phyloP scores from a whole-genome alignment of 1,284 basidiomycete species.

The Cerioporus squamosus region DNA sequence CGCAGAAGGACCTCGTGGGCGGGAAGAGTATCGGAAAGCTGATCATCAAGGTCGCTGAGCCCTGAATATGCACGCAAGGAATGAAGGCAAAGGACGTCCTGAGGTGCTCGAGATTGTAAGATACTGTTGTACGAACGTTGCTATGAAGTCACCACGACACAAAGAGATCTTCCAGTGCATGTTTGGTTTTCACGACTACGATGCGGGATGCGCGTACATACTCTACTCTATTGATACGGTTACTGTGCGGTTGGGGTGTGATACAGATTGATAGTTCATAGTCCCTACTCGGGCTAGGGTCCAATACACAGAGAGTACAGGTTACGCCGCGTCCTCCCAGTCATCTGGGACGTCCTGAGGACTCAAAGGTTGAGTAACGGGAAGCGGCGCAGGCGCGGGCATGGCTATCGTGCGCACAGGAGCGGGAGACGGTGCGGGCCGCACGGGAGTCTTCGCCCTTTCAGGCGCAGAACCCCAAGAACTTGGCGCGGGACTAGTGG shows the following conservation, averaged over 20 bases:
- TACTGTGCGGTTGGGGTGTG: too few relatives aligned
- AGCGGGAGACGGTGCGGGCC: constrained; percentile 12
- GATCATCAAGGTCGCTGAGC: constrained; percentile 59
- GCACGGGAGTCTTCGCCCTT: constrained; percentile 15
- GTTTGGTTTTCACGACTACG: too few relatives aligned
- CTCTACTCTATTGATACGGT: too few relatives aligned
- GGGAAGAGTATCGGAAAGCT: constrained; percentile 86
- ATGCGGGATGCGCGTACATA: too few relatives aligned
- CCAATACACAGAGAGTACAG: too few relatives aligned
- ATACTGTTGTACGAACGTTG: not conserved
- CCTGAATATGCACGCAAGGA: not conserved
- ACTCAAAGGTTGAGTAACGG: not conserved
- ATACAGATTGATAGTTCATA: not conserved
- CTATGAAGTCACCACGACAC: too few relatives aligned
- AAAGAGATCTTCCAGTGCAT: too few relatives aligned
- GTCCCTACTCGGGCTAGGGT: not conserved
- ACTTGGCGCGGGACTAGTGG: constrained; percentile 25
- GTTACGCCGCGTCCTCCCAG: constrained; percentile 55
- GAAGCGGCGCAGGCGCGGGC: constrained; percentile 1
- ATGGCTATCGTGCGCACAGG: constrained; percentile 2
- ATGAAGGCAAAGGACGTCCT: not conserved
- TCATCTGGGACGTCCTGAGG: constrained; percentile 46
- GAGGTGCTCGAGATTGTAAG: not conserved
- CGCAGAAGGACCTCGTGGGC: constrained; percentile 80
- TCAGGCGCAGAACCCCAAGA: constrained; percentile 18